These are phyloP conservation scores for Neurospora sp. DNA, from an alignment of 495 filamentous ascomycete genomes.

Conservation along the genomic window DNA sequence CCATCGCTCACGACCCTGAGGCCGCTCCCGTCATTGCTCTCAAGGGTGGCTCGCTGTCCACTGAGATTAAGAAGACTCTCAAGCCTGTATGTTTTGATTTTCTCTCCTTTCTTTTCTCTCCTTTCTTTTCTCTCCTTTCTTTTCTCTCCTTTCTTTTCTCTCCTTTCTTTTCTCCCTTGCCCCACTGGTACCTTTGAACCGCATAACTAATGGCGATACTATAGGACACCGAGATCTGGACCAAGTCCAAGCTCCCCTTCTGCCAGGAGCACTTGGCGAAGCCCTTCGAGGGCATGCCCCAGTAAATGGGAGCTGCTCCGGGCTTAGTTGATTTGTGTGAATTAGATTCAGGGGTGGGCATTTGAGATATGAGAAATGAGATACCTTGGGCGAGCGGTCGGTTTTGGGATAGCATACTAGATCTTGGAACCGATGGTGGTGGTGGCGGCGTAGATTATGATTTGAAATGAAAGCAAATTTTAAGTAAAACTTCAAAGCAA, in stretches of 20 bases:
- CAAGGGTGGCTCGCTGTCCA: conserved; percentile 54
- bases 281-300: conserved; percentile 51
- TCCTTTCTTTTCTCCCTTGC: neutral
- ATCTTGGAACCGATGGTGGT: neutral
- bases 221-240: conserved; percentile 62
- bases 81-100: conserved; percentile 43
- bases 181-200: too few relatives aligned
- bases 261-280: conserved; percentile 52
- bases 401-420: neutral
- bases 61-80: conserved; percentile 54
- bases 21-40: conserved; percentile 57
- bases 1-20: conserved; percentile 60
- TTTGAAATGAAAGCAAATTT: neutral
- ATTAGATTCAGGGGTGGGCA: neutral
- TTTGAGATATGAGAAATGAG: neutral
- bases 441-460: neutral
- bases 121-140: too few relatives aligned
- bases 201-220: neutral
- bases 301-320: conserved; percentile 25
- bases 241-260: conserved; percentile 56
- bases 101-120: neutral
- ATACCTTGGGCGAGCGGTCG: neutral
- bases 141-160: neutral
- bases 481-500: neutral
- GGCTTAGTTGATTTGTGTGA: neutral